Evolutionary conservation across 352 stramenopile genomes (phyloP), one percentile per base, ranked within the genome.

Genomic region (Phytopythium montanum): DNA sequence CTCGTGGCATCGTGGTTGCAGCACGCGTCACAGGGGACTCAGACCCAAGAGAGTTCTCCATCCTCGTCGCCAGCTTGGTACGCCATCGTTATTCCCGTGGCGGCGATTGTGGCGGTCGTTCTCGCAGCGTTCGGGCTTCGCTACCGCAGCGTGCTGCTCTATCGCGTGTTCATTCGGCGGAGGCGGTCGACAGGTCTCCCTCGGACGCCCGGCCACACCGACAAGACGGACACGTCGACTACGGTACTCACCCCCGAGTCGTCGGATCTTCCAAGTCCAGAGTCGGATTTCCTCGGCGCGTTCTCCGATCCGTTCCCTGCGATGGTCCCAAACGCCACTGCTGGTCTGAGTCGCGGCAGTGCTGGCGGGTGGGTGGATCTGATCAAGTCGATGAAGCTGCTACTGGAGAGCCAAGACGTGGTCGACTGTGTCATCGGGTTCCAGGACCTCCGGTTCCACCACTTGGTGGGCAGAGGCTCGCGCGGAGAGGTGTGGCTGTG

Each of bases 1-100:
- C 60, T 81, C 8, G 72, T 81, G 36, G 66, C 56, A 9, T 68
- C 72, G 10, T 81, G 72, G 72, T 57, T 81, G 5, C 58, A 64
- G 16, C 48, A 64, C 29, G 60, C 64, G 46, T 33, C 49, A 13
- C 60, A 73, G 28, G 33, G 21, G 3, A 25, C 9, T n/a, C 61
- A 16, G 3, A 25, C 9, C 10, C 61, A 16, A 50, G 65, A 19
- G 36, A 36, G 1, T 59, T n/a, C n/a, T n/a, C 42, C 14, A 41
- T 31, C 49, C 0, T 19, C 4, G 21, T 65, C 36, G 56, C 61
- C 46, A 60, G 56, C 21, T 16, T 79, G 39, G 51, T 72, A 36
- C 51, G 72, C 25, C 10, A 33, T 77, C 13, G 62, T 66, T 13
- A 66, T 83, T 21, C 57, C 79, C 25, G 52, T 80, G 18, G 55